Evolutionary conservation across 805 yeast genomes (phyloP).

Genomic region (Ogataea pini): DNA sequence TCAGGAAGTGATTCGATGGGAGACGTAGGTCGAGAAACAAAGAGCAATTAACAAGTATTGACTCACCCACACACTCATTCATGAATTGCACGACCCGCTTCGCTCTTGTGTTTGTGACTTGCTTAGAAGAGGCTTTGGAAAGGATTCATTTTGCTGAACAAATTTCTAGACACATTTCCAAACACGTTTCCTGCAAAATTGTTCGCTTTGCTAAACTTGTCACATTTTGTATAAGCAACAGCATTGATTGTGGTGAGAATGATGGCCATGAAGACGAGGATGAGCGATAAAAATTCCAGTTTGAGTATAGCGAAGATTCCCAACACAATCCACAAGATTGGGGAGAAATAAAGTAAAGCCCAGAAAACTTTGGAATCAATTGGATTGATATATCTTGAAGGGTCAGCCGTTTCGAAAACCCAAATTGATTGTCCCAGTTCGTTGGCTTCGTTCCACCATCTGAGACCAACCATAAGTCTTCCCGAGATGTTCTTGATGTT

Average conservation of each 20-base stretch:
- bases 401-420: constrained; percentile 88
- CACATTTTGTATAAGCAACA: constrained; percentile 88
- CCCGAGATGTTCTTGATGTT: constrained; percentile 90
- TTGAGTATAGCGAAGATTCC: constrained; percentile 79
- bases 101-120: neutral
- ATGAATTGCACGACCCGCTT: too few relatives aligned
- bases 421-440: constrained; percentile 67
- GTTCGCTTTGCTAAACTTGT: constrained; percentile 86
- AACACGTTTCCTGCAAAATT: constrained; percentile 58
- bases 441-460: constrained; percentile 95
- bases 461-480: constrained; percentile 80
- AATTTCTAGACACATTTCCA: constrained; percentile 48
- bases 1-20: too few relatives aligned
- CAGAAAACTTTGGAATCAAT: constrained; percentile 90
- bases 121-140: constrained; percentile 26
- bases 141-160: constrained; percentile 48
- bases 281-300: constrained; percentile 66
- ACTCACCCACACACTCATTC: too few relatives aligned
- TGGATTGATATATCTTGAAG: constrained; percentile 73
- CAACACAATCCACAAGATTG: constrained; percentile 71
- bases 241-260: constrained; percentile 79
- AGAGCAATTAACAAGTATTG: too few relatives aligned
- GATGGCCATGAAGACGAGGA: constrained; percentile 66
- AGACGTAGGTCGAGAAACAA: too few relatives aligned
- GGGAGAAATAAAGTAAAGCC: constrained; percentile 73